A percentile compares a stretch with the other conserved stretches of the same genome.
phyloP scores from a whole-genome alignment of 225 moss, liverwort and hornwort species.

The Sphagnum contortum region DNA sequence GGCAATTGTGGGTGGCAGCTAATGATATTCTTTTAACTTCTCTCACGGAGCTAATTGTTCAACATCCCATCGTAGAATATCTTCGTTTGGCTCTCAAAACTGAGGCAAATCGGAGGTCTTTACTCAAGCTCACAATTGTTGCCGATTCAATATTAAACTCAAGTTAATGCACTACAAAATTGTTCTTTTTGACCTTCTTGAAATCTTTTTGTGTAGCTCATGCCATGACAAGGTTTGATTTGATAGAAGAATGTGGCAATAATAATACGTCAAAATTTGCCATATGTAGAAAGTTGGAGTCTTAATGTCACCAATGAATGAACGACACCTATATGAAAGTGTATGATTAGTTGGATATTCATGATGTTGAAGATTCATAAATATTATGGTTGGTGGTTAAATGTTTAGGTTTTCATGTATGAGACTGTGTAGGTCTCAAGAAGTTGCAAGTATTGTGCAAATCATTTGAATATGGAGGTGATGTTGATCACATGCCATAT shows the following conservation, averaged over 20 bases:
- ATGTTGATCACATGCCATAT: constrained; percentile 15
- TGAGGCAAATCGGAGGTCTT: constrained; percentile 37
- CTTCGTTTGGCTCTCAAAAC: constrained; percentile 38
- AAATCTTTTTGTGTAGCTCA: constrained; percentile 20
- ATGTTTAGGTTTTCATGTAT: too few species aligned
- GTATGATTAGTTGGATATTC: too few species aligned
- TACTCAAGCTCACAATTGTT: constrained; percentile 18
- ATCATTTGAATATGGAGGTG: constrained; percentile 30
- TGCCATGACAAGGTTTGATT: constrained; percentile 14
- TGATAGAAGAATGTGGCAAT: constrained; percentile 4
- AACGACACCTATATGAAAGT: too few species aligned
- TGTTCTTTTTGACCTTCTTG: not conserved
- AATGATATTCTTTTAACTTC: constrained; percentile 56
- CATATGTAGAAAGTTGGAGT: too few species aligned
- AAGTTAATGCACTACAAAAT: constrained; percentile 3
- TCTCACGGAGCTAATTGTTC: constrained; percentile 39
- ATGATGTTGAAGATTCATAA: too few species aligned
- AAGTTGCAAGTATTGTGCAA: constrained; percentile 44
- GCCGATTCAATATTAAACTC: constrained; percentile 11
- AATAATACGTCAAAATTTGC: too few species aligned
- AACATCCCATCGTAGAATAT: constrained; percentile 42
- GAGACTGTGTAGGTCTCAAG: constrained; percentile 17
- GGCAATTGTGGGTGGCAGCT: constrained; percentile 34
- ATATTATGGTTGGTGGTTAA: too few species aligned
- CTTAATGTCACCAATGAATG: too few species aligned